phyloP scores from a whole-genome alignment of 768 basidiomycete species.

The Amanita rubescens region DNA sequence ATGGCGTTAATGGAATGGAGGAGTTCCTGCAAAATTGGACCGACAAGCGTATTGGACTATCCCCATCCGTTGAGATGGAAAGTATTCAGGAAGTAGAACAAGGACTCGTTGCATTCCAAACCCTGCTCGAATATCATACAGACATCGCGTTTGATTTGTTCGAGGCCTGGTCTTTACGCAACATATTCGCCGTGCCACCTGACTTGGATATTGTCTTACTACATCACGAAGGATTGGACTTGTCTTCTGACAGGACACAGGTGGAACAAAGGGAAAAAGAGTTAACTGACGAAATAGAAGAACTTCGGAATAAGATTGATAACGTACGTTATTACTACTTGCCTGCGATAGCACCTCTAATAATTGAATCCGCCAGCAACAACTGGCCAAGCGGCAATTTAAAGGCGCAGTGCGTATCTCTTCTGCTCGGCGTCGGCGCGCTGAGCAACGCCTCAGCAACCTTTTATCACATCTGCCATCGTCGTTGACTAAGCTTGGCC shows the following conservation, averaged over 20 bases:
- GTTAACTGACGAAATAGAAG: conserved; percentile 60
- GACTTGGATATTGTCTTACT: conserved; percentile 67
- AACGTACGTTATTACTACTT: conserved; percentile 40
- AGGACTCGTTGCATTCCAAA: conserved; percentile 82
- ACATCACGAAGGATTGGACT: conserved; percentile 67
- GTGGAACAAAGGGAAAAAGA: conserved; percentile 55
- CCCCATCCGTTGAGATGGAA: conserved; percentile 30
- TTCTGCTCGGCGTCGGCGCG: conserved; percentile 36
- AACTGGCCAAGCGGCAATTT: conserved; percentile 52
- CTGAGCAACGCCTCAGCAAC: conserved; percentile 33
- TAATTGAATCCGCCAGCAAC: conserved; percentile 39
- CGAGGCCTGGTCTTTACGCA: conserved; percentile 83
- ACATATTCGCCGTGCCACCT: conserved; percentile 73
- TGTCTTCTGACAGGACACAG: conserved; percentile 47
- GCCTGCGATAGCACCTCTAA: conserved; percentile 4
- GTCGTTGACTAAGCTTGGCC: conserved; percentile 27
- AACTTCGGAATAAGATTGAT: conserved; percentile 58
- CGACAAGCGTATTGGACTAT: conserved; percentile 32
- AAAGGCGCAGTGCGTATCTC: conserved; percentile 45
- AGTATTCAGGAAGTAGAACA: conserved; percentile 69
- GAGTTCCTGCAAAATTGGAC: conserved; percentile 70
- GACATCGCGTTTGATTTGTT: conserved; percentile 91
- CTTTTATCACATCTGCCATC: conserved; percentile 33
- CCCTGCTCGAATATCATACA: conserved; percentile 79
- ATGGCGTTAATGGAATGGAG: conserved; percentile 75